These are phyloP conservation scores for Starmerella davenportii DNA, from an alignment of 805 yeast genomes.

Conservation along the genomic window DNA sequence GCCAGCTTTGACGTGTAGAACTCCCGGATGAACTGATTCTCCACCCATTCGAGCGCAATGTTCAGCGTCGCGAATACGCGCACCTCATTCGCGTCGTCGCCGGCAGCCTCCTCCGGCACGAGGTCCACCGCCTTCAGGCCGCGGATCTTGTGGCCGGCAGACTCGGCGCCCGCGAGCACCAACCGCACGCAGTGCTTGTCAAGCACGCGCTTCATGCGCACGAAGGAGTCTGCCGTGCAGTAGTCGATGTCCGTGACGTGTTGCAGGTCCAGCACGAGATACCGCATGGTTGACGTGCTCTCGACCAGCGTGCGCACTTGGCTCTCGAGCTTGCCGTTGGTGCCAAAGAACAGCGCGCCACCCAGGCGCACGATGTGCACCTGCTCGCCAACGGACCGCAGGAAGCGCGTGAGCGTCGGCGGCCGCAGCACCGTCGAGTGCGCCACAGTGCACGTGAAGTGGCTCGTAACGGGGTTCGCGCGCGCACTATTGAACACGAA, in stretches of 20 bases:
- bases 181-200: slow-evolving; percentile 51
- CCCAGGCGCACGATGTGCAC: slow-evolving; percentile 72
- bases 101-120: slow-evolving; percentile 33
- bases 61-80: slow-evolving; percentile 65
- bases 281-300: slow-evolving; percentile 43
- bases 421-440: slow-evolving; percentile 85
- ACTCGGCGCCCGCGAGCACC: slow-evolving; percentile 60
- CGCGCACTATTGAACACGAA: slow-evolving; percentile 86
- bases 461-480: slow-evolving; percentile 60
- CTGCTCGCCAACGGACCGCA: slow-evolving; percentile 75
- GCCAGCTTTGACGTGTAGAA: slow-evolving; percentile 25
- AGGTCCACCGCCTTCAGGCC: slow-evolving; percentile 73
- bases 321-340: slow-evolving; percentile 79
- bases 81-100: slow-evolving; percentile 25
- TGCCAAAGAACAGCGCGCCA: slow-evolving; percentile 85
- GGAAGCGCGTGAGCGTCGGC: slow-evolving; percentile 69
- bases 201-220: slow-evolving; percentile 63
- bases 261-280: slow-evolving; percentile 67
- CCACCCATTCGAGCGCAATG: slow-evolving; percentile 91
- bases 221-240: slow-evolving; percentile 90
- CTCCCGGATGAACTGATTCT: slow-evolving; percentile 61
- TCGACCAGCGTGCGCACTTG: slow-evolving; percentile 33
- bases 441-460: slow-evolving; percentile 74
- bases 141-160: slow-evolving; percentile 44
- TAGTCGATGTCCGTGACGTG: slow-evolving; percentile 68